A percentile compares a stretch with the other conserved stretches of the same genome.
These are phyloP conservation scores for Aspergillus novofumigatus DNA, from an alignment of 2,329 filamentous ascomycete species.

Conservation along the genomic window DNA sequence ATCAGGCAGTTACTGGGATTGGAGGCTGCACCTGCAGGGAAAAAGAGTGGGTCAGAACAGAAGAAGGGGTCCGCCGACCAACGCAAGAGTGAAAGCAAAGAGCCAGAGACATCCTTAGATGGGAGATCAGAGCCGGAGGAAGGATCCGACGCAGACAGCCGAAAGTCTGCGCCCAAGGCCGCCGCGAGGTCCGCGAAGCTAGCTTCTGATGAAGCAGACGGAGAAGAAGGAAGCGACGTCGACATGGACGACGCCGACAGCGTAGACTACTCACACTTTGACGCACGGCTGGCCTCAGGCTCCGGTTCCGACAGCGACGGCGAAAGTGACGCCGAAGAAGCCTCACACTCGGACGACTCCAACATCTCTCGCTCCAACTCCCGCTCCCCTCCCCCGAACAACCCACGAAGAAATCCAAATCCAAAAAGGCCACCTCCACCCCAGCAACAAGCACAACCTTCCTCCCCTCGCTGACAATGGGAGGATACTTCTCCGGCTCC, in stretches of 20 bases:
- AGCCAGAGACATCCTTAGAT: background rate
- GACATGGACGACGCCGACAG: constrained; percentile 24
- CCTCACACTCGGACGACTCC: background rate
- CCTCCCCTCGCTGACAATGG: constrained; percentile 58
- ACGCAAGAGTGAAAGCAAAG: constrained; percentile 2
- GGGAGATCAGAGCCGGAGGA: background rate
- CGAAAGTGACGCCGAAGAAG: constrained; percentile 1
- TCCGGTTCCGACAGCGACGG: constrained; percentile 18
- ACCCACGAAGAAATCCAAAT: constrained; percentile 20
- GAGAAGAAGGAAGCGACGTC: background rate
- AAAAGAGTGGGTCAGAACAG: constrained; percentile 8
- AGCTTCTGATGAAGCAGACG: background rate
- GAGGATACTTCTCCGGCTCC: constrained; percentile 60
- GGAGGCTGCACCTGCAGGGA: constrained; percentile 19
- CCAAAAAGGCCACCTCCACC: constrained; percentile 22
- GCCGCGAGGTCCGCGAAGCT: background rate
- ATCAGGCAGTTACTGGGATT: constrained; percentile 39
- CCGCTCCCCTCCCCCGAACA: constrained; percentile 28
- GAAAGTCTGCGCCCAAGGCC: background rate
- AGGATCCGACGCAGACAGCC: background rate
- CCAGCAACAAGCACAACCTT: constrained; percentile 47
- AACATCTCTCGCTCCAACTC: constrained; percentile 15
- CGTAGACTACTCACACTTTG: constrained; percentile 29
- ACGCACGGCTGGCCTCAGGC: constrained; percentile 31
- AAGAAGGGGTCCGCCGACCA: constrained; percentile 6